Base-by-base conservation (phyloP, 257 asterid genomes). In the Fraxinus anomala region DNA sequence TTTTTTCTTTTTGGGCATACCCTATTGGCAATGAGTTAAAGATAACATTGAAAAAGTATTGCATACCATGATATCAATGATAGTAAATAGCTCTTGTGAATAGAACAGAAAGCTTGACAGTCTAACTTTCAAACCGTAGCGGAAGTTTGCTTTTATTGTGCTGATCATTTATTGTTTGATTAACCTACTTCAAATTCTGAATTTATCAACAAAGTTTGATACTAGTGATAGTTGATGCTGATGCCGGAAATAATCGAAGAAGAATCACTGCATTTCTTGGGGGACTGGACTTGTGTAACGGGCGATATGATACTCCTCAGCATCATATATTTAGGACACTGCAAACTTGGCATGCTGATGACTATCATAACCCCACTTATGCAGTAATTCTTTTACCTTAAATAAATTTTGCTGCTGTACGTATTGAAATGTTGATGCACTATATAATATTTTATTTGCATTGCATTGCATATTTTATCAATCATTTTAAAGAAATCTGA, bases 271-370 rank as follows among this genome's bases (percentile, higher is more conserved):
- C 94, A 0, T 89, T 89, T 79, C 67, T 89, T 51, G 94, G 94
- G 9, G 94, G 94, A 33, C 80, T 89, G 8, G 94, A 89, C 63
- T 87, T 89, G 73, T 87, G 91, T 39, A 91, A 89, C 17, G 91
- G 94, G 23, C 88, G 90, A 33, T 89, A 89, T 36, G 94, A 89
- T 39, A 42, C 94, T 1, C 94, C 91, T 26, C 80, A 89, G 13
- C 94, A 89, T 65, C 76, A 88, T 16, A 33, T 89, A 13, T 89
- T 84, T 30, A 84, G 85, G 76, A 89, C 37, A 83, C 94, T 1
- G 87, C 85, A 63, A 23, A 63, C 72, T 86, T 86, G 19, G 56
- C 80, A 17, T 1, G 36, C 34, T 3, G 89, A 87, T 66, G 92
- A 89, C 68, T 84, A 71, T 74, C 91, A 87, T 40, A 88, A 89